Base-by-base conservation (phyloP, 345 rosid species). In the Ceriops zippeliana region DNA sequence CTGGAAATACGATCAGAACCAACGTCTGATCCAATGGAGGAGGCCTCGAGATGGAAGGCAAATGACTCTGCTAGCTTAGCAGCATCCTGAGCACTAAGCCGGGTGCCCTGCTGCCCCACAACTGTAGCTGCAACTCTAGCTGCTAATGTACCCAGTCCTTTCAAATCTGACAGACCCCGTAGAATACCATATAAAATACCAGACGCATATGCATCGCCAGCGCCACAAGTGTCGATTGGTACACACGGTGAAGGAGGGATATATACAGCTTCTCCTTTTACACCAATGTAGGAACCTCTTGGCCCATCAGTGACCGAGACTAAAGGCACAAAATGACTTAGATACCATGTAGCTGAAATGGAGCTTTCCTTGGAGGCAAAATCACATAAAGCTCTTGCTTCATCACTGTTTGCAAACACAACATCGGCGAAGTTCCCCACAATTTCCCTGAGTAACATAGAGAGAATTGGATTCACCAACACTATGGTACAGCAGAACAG, bases 141-240 rank as follows among this genome's bases (percentile, higher is more conserved):
- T 20, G 98, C 98, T 80, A 91, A 75, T 28, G 90, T 49, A 60
- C 98, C 98, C 78, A 93, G 85, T 46, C 87, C 86, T 80, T 86
- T 91, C 69, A 93, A 66, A 80, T 93, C 93, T 0, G 93, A 84
- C 46, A 80, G 75, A 6, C 98, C 98, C 30, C 81, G 82, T 61
- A 87, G 73, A 78, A 91, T 83, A 60, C 97, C 86, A 15, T 91
- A 93, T 70, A 93, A 79, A 66, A 93, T 85, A 42, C 98, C 97
- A 4, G 98, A 86, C 52, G 98, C 98, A 32, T 93, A 93, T 5
- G 98, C 97, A 72, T 93, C 97, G 62, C 98, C 98, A 0, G 97
- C 97, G 60, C 98, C 98, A 60, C 98, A 91, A 0, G 97, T 93
- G 74, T 93, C 98, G 15, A 85, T 75, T 0, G 96, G 97, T 35